These are phyloP conservation scores for Cardiospermum halicacabum DNA, from an alignment of 345 rosid genomes.

Conservation along the genomic window DNA sequence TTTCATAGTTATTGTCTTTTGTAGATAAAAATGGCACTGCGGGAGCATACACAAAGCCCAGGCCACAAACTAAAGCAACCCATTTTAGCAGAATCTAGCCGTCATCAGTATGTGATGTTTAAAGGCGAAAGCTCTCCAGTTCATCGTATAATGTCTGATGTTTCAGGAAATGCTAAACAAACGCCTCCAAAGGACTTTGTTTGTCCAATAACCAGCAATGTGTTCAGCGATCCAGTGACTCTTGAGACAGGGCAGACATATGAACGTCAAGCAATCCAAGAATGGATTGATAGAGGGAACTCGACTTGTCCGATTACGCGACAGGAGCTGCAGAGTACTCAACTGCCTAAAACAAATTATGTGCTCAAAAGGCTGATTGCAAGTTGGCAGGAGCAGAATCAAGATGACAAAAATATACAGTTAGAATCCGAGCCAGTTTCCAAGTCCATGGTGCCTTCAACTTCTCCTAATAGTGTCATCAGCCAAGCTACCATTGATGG, in stretches of 20 bases:
- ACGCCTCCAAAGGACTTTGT: constrained; percentile 64
- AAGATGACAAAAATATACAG: constrained; percentile 21
- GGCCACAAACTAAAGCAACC: constrained; percentile 29
- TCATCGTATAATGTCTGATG: constrained; percentile 41
- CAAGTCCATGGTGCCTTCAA: constrained; percentile 26
- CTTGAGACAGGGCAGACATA: constrained; percentile 81
- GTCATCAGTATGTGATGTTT: constrained; percentile 34
- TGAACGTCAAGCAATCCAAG: constrained; percentile 60
- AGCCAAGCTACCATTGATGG: constrained; percentile 49
- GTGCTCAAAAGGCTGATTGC: constrained; percentile 67
- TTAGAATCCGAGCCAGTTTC: constrained; percentile 20
- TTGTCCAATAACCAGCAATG: constrained; percentile 60
- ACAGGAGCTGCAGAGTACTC: constrained; percentile 45
- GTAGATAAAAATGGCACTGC: constrained; percentile 40
- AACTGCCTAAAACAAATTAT: constrained; percentile 59
- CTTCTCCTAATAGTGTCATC: constrained; percentile 49
- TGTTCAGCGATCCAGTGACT: constrained; percentile 64
- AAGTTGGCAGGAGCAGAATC: constrained; percentile 52
- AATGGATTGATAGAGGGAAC: constrained; percentile 66
- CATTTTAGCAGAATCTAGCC: constrained; percentile 28
- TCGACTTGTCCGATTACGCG: constrained; percentile 70
- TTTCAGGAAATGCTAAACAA: constrained; percentile 30
- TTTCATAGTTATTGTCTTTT: constrained; percentile 23
- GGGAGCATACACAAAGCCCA: constrained; percentile 24
- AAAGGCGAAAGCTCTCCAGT: constrained; percentile 24